Evolutionary conservation across 768 basidiomycete genomes (phyloP), one percentile per base, ranked within the genome.

Genomic region (Naganishia randhawae): DNA sequence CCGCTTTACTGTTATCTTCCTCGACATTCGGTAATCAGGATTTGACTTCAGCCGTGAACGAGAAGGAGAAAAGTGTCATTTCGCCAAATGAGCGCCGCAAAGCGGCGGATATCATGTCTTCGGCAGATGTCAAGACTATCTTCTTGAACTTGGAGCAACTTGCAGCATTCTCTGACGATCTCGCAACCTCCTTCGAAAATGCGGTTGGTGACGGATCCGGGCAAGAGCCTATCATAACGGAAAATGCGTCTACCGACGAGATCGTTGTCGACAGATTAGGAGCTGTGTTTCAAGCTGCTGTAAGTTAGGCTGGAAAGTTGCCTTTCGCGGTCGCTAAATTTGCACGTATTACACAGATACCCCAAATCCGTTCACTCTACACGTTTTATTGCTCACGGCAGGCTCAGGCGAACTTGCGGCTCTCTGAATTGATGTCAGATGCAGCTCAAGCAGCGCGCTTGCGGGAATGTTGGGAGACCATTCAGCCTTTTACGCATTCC

Each of bases 131-230:
- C n/a, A 71, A 73, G 51, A 71, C 77, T 3, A 73, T 81, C 27
- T 81, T 81, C 45, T 50, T 79, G 35, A 81, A 81, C 68, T 53
- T 81, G 13, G 77, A 80, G 48, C 73, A 77, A 33, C 45, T 81
- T 17, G 76, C 80, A 4, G 65, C 68, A 17, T 73, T 74, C 16
- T 73, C 79, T 0, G 74, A 79, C 16, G 78, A 79, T 27, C 72
- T 81, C 31, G 79, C 80, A 6, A 61, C 51, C 1, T 70, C 72
- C 2, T 76, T 81, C 42, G 78, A 79, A 63, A 63, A 45, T 19
- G 78, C 76, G 3, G 64, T 74, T 17, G 73, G 74, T 1, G 53
- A 68, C 62, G 63, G 69, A 48, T 19, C 65, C 10, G 54, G 45
- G 37, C 33, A 45, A 27, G 73, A 77, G 53, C 63, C 50, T 6